These are phyloP conservation scores for Leptographium galeiforme DNA, from an alignment of 2,329 filamentous ascomycete species.

Conservation along the genomic window DNA sequence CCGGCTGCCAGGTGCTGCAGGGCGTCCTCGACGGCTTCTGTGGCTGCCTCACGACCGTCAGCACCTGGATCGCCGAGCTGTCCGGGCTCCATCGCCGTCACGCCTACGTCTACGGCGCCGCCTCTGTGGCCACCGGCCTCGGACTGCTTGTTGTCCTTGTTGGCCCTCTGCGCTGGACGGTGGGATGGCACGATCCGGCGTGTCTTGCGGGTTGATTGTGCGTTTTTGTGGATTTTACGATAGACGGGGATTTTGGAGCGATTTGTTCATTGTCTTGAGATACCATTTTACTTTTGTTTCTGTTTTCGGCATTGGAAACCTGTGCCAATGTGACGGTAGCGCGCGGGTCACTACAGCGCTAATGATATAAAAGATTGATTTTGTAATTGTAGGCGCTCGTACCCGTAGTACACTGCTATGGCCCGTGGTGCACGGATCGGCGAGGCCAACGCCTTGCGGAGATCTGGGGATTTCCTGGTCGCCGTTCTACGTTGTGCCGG, in stretches of 20 bases:
- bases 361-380: too few species aligned
- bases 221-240: too few species aligned
- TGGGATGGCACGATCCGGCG: background rate
- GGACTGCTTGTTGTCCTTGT: background rate
- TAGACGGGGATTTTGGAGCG: background rate
- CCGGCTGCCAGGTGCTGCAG: conserved; percentile 44
- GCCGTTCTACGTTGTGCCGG: too few species aligned
- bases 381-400: too few species aligned
- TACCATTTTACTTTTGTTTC: too few species aligned
- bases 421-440: too few species aligned
- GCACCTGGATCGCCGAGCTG: conserved; percentile 1
- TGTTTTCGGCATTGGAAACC: too few species aligned
- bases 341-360: too few species aligned
- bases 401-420: too few species aligned
- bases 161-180: background rate
- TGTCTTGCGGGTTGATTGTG: background rate
- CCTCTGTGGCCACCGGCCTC: background rate
- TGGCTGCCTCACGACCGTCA: conserved; percentile 50
- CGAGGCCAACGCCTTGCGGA: too few species aligned
- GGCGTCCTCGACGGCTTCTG: conserved; percentile 57
- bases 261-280: background rate
- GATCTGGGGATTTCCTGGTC: too few species aligned
- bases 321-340: too few species aligned
- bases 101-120: conserved; percentile 1
- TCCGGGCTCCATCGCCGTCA: conserved; percentile 1